A percentile compares a stretch with the other conserved stretches of the same genome.
Evolutionary conservation across 2,329 filamentous ascomycete species (phyloP).

Genomic region (Colletotrichum gloeosporioides): DNA sequence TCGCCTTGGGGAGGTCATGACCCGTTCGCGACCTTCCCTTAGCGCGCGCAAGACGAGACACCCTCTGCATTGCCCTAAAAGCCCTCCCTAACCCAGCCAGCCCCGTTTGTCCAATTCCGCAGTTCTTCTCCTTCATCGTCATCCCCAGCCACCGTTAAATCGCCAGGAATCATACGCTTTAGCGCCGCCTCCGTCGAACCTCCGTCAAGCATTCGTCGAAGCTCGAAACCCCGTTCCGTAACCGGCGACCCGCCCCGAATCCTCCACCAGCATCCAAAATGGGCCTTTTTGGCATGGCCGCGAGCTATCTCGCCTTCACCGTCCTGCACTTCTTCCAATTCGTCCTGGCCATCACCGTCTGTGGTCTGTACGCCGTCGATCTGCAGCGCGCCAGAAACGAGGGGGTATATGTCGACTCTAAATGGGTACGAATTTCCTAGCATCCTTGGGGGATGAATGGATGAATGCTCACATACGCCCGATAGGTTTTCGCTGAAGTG

Average conservation of each 20-base stretch:
- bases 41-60: not conserved
- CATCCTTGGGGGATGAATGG: not conserved
- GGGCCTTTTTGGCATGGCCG: conserved; percentile 48
- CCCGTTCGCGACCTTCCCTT: not conserved
- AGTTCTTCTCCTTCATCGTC: not conserved
- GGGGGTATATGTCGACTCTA: conserved; percentile 60
- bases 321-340: conserved; percentile 78
- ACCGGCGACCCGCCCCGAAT: not conserved
- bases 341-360: conserved; percentile 76
- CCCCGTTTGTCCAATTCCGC: not conserved
- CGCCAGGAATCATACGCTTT: not conserved
- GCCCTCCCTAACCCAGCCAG: not conserved
- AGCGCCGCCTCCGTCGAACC: not conserved
- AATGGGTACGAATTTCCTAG: conserved; percentile 64
- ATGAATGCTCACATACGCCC: not conserved
- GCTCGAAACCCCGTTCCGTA: not conserved
- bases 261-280: conserved; percentile 33
- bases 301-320: conserved; percentile 61
- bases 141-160: not conserved
- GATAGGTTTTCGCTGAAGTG: conserved; percentile 73
- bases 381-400: conserved; percentile 59
- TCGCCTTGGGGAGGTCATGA: not conserved
- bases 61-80: not conserved
- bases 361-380: conserved; percentile 79
- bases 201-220: not conserved